Conservation (phyloP, 31 red algal genomes). For the Odonthalia washingtoniensis region DNA sequence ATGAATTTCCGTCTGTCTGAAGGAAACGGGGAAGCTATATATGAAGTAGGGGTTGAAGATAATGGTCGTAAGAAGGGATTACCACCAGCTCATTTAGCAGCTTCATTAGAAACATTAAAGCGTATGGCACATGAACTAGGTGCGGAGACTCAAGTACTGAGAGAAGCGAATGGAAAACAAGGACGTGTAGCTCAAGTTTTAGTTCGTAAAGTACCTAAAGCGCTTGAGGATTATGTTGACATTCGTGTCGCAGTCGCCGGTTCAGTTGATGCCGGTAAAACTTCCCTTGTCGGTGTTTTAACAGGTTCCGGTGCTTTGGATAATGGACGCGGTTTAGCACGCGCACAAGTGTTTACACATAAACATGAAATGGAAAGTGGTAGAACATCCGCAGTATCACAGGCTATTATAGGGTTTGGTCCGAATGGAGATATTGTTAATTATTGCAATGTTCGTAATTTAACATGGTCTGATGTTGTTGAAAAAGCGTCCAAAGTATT, state of each 20-base stretch:
- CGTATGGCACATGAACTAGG: slow-evolving; percentile 95
- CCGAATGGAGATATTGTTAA: slow-evolving; percentile 93
- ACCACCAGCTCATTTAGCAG: slow-evolving; percentile 57
- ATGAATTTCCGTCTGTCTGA: slow-evolving; percentile 93
- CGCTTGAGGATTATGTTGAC: slow-evolving; percentile 94
- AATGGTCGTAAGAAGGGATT: slow-evolving; percentile 90
- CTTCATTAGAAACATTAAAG: slow-evolving; percentile 83
- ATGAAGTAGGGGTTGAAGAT: slow-evolving; percentile 96
- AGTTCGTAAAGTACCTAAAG: slow-evolving; percentile 87
- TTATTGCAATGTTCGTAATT: slow-evolving; percentile 89
- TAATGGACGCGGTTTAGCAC: slow-evolving; percentile 96
- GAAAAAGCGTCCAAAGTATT: slow-evolving; percentile 86
- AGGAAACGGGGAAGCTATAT: slow-evolving; percentile 96
- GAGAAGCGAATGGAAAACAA: slow-evolving; percentile 80
- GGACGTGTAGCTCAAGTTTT: slow-evolving; percentile 89
- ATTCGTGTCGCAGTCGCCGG: slow-evolving; percentile 96
- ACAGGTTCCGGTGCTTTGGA: slow-evolving; percentile 95
- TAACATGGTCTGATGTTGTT: slow-evolving; percentile 97
- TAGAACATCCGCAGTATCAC: slow-evolving; percentile 90
- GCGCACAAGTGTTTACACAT: slow-evolving; percentile 96
- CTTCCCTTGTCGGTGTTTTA: slow-evolving; percentile 94
- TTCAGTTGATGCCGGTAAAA: slow-evolving; percentile 98
- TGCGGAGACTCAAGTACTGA: slow-evolving; percentile 85
- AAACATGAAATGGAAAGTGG: slow-evolving; percentile 99
- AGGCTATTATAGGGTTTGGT: slow-evolving; percentile 97